phyloP scores from a whole-genome alignment of 768 basidiomycete species.

The Kwoniella europaea region DNA sequence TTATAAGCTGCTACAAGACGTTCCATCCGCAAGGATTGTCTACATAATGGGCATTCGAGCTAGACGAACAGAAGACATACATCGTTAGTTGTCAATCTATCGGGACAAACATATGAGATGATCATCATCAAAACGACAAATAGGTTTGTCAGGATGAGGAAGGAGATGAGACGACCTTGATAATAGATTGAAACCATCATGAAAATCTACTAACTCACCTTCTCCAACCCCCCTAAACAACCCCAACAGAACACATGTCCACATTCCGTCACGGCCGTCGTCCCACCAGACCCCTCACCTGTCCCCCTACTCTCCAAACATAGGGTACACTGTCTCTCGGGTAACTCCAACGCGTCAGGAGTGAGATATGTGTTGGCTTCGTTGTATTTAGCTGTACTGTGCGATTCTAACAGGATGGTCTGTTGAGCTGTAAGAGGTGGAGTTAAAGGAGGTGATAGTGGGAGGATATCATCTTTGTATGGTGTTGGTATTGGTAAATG shows the following conservation, averaged over 20 bases:
- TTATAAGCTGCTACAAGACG: constrained; percentile 55
- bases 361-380: constrained; percentile 46
- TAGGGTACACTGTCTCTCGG: constrained; percentile 53
- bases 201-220: constrained; percentile 40
- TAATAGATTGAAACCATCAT: no score
- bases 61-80: constrained; percentile 9
- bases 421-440: constrained; percentile 33
- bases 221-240: constrained; percentile 57
- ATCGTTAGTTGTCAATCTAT: no score
- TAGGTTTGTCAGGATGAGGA: no score
- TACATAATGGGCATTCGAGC: constrained; percentile 58
- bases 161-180: no score
- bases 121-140: no score
- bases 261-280: constrained; percentile 56
- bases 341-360: constrained; percentile 26
- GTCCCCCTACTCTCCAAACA: constrained; percentile 55
- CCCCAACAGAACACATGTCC: constrained; percentile 60
- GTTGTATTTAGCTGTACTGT: constrained; percentile 26
- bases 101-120: no score
- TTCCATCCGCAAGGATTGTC: constrained; percentile 56
- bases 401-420: constrained; percentile 27
- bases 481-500: constrained; percentile 9
- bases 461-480: constrained; percentile 10
- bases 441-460: constrained; percentile 28
- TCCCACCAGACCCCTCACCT: constrained; percentile 52